Conservation (phyloP, 1,139 yeast genomes). For the Kodamaea sp. region DNA sequence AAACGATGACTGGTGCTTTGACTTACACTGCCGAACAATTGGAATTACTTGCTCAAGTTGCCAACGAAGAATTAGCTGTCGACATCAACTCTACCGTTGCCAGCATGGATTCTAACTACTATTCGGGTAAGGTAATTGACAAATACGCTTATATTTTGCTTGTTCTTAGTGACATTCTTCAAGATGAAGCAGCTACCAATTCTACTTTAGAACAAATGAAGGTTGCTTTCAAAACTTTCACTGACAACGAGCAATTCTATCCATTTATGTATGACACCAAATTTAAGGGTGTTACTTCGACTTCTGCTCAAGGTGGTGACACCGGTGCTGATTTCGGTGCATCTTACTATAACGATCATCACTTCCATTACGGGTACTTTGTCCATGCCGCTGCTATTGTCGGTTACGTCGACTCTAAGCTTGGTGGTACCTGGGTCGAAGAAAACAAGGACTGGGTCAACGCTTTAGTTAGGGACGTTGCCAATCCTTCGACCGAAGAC, state of each 20-base stretch:
- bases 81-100: conserved; percentile 52
- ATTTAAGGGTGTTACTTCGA: conserved; percentile 65
- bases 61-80: conserved; percentile 54
- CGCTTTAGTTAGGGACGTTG: conserved; percentile 67
- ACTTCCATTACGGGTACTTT: conserved; percentile 77
- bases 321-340: conserved; percentile 47
- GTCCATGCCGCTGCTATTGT: conserved; percentile 76
- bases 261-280: conserved; percentile 70
- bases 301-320: conserved; percentile 51
- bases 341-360: conserved; percentile 71
- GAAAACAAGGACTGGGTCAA: conserved; percentile 67
- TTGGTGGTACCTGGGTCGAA: conserved; percentile 64
- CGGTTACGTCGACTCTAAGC: conserved; percentile 57
- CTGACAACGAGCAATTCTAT: conserved; percentile 47
- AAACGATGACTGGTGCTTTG: conserved; percentile 26
- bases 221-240: conserved; percentile 49
- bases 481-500: conserved; percentile 64
- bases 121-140: conserved; percentile 68
- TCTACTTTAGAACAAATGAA: conserved; percentile 49
- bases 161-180: conserved; percentile 57
- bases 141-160: conserved; percentile 70
- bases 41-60: conserved; percentile 49
- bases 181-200: conserved; percentile 49
- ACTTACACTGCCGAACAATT: conserved; percentile 51
- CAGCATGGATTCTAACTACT: conserved; percentile 53